A percentile compares a stretch with the other conserved stretches of the same genome.
These are phyloP conservation scores for Nakataea oryzae DNA, from an alignment of 2,329 filamentous ascomycete species.

Conservation along the genomic window DNA sequence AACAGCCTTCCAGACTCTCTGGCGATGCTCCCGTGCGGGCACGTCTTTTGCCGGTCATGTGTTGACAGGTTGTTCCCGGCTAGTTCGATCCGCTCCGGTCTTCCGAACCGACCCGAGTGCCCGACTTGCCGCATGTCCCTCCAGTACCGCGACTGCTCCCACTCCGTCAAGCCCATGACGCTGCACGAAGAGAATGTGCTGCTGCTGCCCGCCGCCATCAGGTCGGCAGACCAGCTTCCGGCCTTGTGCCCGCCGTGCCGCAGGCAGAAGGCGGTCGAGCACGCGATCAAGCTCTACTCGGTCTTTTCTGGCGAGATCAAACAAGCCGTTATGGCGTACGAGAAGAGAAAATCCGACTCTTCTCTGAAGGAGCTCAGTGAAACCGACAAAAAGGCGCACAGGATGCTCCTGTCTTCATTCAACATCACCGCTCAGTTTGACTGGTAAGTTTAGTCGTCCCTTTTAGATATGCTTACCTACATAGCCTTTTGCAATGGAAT, in stretches of 20 bases:
- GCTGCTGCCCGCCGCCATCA: not conserved
- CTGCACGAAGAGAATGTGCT: slow-evolving; percentile 1
- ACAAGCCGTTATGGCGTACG: not conserved
- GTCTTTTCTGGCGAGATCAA: not conserved
- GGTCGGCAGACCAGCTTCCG: not conserved
- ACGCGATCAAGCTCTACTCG: not conserved
- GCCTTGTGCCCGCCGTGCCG: not conserved
- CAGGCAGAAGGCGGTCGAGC: not conserved
- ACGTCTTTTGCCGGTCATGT: not conserved
- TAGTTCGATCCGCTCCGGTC: too few species aligned
- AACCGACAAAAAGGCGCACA: not conserved
- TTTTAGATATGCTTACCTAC: not conserved
- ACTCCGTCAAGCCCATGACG: not conserved
- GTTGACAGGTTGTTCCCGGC: not conserved
- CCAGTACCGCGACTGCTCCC: not conserved
- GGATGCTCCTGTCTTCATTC: not conserved
- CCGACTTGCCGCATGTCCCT: slow-evolving; percentile 1
- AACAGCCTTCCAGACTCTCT: not conserved
- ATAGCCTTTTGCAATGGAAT: not conserved
- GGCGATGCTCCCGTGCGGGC: slow-evolving; percentile 3
- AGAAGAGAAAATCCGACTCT: not conserved
- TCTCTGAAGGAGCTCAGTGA: not conserved
- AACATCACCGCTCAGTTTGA: not conserved
- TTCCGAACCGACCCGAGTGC: not conserved
- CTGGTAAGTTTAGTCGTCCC: slow-evolving; percentile 1